Percentiles rank a stretch among this genome's conserved stretches.
Evolutionary conservation across 805 yeast species (phyloP).

Genomic region (Candida mattraensis): DNA sequence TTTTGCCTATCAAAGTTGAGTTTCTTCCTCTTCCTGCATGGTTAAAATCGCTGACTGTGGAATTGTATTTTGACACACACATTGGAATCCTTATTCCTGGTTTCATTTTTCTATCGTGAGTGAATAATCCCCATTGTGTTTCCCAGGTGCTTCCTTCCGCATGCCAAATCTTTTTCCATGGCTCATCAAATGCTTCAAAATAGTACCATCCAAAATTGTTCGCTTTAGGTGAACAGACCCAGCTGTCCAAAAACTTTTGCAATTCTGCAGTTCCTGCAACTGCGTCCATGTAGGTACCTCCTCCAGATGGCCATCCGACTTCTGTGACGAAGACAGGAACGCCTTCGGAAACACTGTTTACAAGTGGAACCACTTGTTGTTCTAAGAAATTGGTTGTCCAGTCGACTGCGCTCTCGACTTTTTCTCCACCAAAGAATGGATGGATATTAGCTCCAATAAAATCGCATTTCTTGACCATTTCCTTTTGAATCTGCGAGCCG

Average conservation of each 20-base stretch:
- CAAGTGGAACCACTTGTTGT: slow-evolving; percentile 42
- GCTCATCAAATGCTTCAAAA: slow-evolving; percentile 73
- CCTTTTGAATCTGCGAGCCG: slow-evolving; percentile 45
- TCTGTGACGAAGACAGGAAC: slow-evolving; percentile 51
- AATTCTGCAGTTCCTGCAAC: slow-evolving; percentile 45
- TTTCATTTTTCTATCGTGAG: slow-evolving; percentile 47
- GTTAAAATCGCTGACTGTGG: slow-evolving; percentile 17
- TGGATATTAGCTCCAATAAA: slow-evolving; percentile 63
- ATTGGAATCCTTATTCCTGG: slow-evolving; percentile 41
- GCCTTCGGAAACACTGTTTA: slow-evolving; percentile 22
- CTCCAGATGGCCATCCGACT: slow-evolving; percentile 72
- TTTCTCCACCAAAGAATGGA: slow-evolving; percentile 65
- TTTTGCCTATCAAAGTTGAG: background rate
- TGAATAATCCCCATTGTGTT: slow-evolving; percentile 70
- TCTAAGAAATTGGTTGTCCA: slow-evolving; percentile 55
- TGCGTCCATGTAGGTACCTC: slow-evolving; percentile 49
- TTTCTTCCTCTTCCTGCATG: background rate
- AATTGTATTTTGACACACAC: too few species aligned
- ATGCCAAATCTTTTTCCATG: slow-evolving; percentile 61
- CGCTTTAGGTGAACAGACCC: slow-evolving; percentile 48
- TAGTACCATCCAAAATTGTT: slow-evolving; percentile 50
- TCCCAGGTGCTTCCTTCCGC: slow-evolving; percentile 56
- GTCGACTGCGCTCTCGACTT: slow-evolving; percentile 43
- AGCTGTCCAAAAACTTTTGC: slow-evolving; percentile 49
- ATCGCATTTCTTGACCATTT: slow-evolving; percentile 47